Conservation (phyloP, 2,329 filamentous ascomycete species). For the Periconia macrospinosa region DNA sequence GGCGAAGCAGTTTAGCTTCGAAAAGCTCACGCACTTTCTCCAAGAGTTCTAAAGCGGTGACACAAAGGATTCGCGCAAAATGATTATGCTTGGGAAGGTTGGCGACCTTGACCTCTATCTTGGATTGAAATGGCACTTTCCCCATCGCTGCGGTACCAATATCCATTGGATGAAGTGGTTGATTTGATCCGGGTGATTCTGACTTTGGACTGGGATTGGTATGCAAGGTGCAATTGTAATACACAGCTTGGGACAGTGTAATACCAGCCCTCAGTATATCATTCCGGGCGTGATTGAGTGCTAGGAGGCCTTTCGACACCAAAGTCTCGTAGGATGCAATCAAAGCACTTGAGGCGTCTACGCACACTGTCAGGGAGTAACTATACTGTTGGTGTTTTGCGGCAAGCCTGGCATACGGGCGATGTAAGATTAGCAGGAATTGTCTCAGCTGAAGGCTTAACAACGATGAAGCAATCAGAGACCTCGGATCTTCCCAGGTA, state of each 20-base stretch:
- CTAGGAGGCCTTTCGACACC: constrained; percentile 19
- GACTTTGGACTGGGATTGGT: constrained; percentile 2
- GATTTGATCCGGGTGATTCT: background rate
- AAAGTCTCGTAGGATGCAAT: constrained; percentile 27
- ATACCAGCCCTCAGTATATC: constrained; percentile 33
- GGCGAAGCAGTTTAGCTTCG: constrained; percentile 37
- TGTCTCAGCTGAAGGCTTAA: constrained; percentile 38
- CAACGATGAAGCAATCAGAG: constrained; percentile 21
- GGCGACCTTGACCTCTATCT: constrained; percentile 16
- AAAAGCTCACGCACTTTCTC: constrained; percentile 31
- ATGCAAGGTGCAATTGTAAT: constrained; percentile 24
- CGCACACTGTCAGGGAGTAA: constrained; percentile 34
- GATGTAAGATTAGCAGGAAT: constrained; percentile 38
- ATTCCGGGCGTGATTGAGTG: constrained; percentile 31
- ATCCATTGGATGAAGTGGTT: constrained; percentile 5
- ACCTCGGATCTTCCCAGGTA: constrained; percentile 22
- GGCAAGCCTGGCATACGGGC: constrained; percentile 33
- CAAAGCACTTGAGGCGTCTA: constrained; percentile 32
- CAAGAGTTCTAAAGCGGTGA: constrained; percentile 29
- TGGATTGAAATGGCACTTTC: constrained; percentile 5
- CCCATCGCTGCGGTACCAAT: constrained; percentile 6
- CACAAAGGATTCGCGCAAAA: constrained; percentile 27
- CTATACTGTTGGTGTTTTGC: constrained; percentile 26
- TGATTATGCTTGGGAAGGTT: constrained; percentile 27
- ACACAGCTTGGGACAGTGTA: constrained; percentile 28